phyloP scores from a whole-genome alignment of 2,329 filamentous ascomycete genomes.

The Lanzia echinophila region DNA sequence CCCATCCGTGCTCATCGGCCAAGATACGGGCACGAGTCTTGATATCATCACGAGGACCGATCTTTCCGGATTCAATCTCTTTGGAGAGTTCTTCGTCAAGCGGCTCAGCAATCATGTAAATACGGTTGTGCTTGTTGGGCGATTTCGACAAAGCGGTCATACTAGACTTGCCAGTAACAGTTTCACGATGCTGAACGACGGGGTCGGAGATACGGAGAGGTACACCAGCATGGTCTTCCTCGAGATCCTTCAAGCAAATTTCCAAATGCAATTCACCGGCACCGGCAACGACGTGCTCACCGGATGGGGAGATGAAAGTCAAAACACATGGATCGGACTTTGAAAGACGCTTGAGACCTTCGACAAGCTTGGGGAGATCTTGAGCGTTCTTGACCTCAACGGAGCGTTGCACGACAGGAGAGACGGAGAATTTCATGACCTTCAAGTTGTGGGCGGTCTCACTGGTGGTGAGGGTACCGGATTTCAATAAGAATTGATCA shows the following conservation, averaged over 20 bases:
- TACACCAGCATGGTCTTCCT: conserved; percentile 98
- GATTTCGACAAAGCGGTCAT: conserved; percentile 99
- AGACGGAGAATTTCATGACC: conserved; percentile 99
- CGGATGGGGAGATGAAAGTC: conserved; percentile 80
- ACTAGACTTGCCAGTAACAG: conserved; percentile 74
- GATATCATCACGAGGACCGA: conserved; percentile 94
- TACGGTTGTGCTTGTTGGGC: conserved; percentile 99
- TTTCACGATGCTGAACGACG: conserved; percentile 98
- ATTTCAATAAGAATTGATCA: conserved; percentile 99
- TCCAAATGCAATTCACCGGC: conserved; percentile 99
- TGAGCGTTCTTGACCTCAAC: conserved; percentile 99
- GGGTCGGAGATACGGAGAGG: conserved; percentile 97
- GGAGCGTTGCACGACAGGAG: conserved; percentile 95
- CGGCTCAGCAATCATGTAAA: conserved; percentile 90
- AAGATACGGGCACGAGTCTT: conserved; percentile 95
- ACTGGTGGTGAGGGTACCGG: conserved; percentile 94
- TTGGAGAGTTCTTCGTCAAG: conserved; percentile 85
- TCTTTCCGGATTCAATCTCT: conserved; percentile 88
- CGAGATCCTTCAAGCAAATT: conserved; percentile 99
- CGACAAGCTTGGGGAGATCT: conserved; percentile 98
- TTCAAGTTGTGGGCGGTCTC: conserved; percentile 99
- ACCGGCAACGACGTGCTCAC: conserved; percentile 98
- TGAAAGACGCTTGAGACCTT: conserved; percentile 99
- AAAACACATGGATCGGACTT: conserved; percentile 99
- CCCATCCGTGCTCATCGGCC: conserved; percentile 96